Evolutionary conservation across 2,329 filamentous ascomycete genomes (phyloP).

Genomic region (Colletotrichum sp.): DNA sequence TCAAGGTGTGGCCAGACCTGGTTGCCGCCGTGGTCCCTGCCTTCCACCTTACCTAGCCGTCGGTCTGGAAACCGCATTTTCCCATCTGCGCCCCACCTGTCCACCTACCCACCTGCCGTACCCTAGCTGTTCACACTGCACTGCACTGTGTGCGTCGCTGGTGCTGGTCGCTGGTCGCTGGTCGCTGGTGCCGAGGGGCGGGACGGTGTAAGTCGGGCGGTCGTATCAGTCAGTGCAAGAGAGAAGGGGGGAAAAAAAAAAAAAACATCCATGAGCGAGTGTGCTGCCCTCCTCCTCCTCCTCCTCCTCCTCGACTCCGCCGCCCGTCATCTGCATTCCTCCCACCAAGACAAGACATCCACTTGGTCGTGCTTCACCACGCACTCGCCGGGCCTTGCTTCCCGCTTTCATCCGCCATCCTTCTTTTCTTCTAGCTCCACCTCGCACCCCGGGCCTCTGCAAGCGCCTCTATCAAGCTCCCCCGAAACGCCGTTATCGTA

Average conservation of each 20-base stretch:
- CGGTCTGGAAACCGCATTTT: conserved; percentile 16
- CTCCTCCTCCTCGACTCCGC: no score
- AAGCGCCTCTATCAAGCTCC: no score
- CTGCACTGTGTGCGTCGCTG: background rate
- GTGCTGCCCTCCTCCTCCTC: no score
- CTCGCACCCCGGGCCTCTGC: no score
- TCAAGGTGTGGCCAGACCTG: background rate
- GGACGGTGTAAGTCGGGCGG: conserved; percentile 16
- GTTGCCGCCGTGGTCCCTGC: background rate
- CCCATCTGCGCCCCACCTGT: conserved; percentile 3
- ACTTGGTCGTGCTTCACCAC: no score
- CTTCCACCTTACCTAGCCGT: conserved; percentile 3
- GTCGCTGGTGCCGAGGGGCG: background rate
- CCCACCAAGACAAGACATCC: no score
- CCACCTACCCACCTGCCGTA: background rate
- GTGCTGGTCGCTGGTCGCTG: background rate
- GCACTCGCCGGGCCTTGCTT: no score
- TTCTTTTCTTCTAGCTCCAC: no score
- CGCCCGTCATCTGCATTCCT: no score
- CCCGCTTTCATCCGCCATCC: no score
- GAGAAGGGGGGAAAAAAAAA: background rate
- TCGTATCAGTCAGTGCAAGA: background rate
- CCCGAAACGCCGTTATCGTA: no score
- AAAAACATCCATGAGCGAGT: no score
- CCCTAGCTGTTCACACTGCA: background rate